phyloP scores from a whole-genome alignment of 2,329 filamentous ascomycete species.

The Cercospora sp. region DNA sequence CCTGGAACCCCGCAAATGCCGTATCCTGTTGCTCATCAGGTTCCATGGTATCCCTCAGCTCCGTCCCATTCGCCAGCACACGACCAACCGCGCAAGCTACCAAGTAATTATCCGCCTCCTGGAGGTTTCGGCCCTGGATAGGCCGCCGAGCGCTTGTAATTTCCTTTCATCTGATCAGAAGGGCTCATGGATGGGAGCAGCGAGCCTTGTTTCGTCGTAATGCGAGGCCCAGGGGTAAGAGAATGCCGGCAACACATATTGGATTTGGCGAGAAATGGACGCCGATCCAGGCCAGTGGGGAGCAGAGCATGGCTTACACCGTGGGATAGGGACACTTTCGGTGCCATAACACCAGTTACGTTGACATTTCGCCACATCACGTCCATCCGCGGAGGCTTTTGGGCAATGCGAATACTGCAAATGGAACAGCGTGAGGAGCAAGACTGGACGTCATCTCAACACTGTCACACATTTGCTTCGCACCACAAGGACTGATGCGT shows the following conservation, averaged over 20 bases:
- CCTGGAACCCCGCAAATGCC: constrained; percentile 4
- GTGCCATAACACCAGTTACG: neutral
- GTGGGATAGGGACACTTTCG: neutral
- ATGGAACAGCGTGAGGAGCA: neutral
- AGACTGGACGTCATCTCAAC: neutral
- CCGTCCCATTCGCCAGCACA: constrained; percentile 6
- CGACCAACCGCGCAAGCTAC: constrained; percentile 1
- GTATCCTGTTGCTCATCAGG: constrained; percentile 8
- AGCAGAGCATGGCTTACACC: neutral
- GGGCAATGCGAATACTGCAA: neutral
- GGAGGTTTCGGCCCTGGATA: neutral
- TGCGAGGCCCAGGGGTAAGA: neutral
- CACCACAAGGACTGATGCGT: neutral
- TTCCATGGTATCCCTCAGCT: constrained; percentile 12
- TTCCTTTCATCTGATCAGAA: neutral
- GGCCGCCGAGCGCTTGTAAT: neutral
- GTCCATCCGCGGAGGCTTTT: neutral
- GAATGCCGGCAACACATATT: neutral
- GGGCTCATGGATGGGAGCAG: neutral
- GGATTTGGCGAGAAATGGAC: neutral
- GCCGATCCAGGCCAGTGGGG: neutral
- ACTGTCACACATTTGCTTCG: neutral
- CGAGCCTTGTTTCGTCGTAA: neutral
- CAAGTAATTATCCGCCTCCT: constrained; percentile 5
- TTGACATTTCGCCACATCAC: neutral